Evolutionary conservation across 75 land plant genomes (phyloP).

Genomic region (Chamaecyparis obtusa): DNA sequence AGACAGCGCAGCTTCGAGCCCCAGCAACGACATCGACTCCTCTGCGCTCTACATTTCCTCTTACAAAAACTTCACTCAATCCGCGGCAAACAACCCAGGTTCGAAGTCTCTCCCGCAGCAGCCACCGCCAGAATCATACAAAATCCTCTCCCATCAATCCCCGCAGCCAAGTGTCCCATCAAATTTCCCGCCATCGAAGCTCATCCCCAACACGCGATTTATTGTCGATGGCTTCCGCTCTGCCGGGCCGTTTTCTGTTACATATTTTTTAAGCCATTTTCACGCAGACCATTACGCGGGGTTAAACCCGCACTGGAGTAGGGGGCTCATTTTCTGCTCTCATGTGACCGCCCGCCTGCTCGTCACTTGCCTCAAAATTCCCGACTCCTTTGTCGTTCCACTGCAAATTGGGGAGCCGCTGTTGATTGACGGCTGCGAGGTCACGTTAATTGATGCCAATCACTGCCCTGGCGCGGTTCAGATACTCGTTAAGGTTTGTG

Average conservation of each 20-base stretch:
- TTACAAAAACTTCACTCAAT: not conserved
- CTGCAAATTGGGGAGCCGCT: conserved; percentile 36
- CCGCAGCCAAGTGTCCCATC: conserved; percentile 58
- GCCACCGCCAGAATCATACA: conserved; percentile 17
- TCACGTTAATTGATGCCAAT: conserved; percentile 79
- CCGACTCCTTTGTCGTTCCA: conserved; percentile 36
- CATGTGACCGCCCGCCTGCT: conserved; percentile 63
- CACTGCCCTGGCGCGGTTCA: conserved; percentile 98
- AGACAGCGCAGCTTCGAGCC: not conserved
- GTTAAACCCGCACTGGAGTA: conserved; percentile 62
- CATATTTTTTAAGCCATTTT: conserved; percentile 94
- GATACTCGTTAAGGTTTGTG: conserved; percentile 46
- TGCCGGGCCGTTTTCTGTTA: conserved; percentile 58
- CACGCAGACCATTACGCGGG: conserved; percentile 95
- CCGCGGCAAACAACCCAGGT: not conserved
- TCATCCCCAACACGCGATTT: conserved; percentile 85
- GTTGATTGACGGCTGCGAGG: conserved; percentile 62
- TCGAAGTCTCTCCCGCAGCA: not conserved
- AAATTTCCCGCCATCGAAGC: conserved; percentile 62
- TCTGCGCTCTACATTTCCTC: not conserved
- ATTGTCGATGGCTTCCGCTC: conserved; percentile 74
- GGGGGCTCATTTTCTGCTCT: conserved; percentile 89
- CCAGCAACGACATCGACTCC: not conserved
- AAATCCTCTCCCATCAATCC: conserved; percentile 7
- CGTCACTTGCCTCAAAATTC: conserved; percentile 38